Evolutionary conservation across 2,329 filamentous ascomycete genomes (phyloP).

Genomic region (Cladophialophora bantiana): DNA sequence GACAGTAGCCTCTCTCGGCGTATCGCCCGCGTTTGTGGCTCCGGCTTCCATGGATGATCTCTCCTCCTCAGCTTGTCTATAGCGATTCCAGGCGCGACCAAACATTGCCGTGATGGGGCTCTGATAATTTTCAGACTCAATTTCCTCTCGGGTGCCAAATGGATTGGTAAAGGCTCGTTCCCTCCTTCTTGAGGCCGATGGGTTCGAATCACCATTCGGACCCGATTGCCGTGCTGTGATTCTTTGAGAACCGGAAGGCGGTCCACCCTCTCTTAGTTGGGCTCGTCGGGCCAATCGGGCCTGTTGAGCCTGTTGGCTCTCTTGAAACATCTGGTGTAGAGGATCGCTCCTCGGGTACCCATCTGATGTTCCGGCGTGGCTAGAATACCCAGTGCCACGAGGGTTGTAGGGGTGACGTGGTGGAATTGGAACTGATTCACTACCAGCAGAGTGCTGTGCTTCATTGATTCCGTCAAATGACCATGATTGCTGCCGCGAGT

Average conservation of each 20-base stretch:
- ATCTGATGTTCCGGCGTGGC: not conserved
- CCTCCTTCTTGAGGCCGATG: not conserved
- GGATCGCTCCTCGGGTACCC: not conserved
- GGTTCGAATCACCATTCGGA: not conserved
- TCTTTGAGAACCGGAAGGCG: not conserved
- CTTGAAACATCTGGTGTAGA: not conserved
- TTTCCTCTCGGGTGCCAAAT: conserved; percentile 40
- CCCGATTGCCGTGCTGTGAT: not conserved
- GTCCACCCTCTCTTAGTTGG: not conserved
- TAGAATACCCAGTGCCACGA: not conserved
- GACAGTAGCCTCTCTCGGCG: not conserved
- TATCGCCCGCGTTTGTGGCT: not conserved
- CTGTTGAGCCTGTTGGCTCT: not conserved
- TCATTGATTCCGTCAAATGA: conserved; percentile 15
- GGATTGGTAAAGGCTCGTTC: conserved; percentile 29
- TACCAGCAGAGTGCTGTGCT: not conserved
- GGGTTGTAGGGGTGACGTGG: not conserved
- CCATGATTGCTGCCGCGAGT: conserved; percentile 5
- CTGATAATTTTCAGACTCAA: conserved; percentile 38
- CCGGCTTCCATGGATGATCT: not conserved
- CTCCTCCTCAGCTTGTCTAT: conserved; percentile 35
- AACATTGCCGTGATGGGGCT: conserved; percentile 38
- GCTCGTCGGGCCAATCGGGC: not conserved
- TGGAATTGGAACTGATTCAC: not conserved
- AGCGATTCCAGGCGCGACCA: conserved; percentile 37